Evolutionary conservation across 768 basidiomycete genomes (phyloP), one percentile per base, ranked within the genome.

Genomic region (Sarcodon aspratus): DNA sequence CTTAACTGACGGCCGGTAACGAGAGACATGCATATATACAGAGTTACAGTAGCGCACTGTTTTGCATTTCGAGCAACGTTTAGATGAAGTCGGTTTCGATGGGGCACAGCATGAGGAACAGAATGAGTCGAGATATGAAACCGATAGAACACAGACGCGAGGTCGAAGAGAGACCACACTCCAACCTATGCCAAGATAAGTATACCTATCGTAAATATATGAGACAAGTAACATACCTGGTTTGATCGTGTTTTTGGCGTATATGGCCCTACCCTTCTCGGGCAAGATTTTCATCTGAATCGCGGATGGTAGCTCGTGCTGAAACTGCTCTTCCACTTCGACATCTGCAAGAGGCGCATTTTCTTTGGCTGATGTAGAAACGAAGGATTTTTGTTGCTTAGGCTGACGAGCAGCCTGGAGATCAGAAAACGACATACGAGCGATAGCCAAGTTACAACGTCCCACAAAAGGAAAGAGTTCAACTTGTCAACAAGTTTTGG

Each of bases 21-120:
- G 37, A 17, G 50, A 36, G 13, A 12, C n/a, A 17, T 10, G 34
- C 33, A 34, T 5, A 65, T 13, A 11, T 12, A 91, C 88, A 12
- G 68, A 53, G 48, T 82, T 74, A 59, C 95, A 97, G 57, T 97
- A 98, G 57, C 76, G 72, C 1, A 88, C 59, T 0, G 67, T 64
- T 45, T 74, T 75, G 61, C 95, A 98, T 6, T 68, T 71, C 0
- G 82, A 77, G 62, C 95, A 97, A 45, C 86, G 70, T 59, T 78
- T 82, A 50, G 92, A 59, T 0, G 67, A 62, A 15, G 59, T 50
- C 0, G n/a, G 18, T 9, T 63, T 31, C 1, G 63, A 54, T 10
- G 72, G 61, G 1, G 69, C 66, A 37, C 73, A 70, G 56, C 92
- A 96, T 6, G 70, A 70, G 1, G 87, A 85, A 56, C 92, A 96